Conservation (phyloP, 108 stramenopile genomes). For the Nitzschia putrida region DNA sequence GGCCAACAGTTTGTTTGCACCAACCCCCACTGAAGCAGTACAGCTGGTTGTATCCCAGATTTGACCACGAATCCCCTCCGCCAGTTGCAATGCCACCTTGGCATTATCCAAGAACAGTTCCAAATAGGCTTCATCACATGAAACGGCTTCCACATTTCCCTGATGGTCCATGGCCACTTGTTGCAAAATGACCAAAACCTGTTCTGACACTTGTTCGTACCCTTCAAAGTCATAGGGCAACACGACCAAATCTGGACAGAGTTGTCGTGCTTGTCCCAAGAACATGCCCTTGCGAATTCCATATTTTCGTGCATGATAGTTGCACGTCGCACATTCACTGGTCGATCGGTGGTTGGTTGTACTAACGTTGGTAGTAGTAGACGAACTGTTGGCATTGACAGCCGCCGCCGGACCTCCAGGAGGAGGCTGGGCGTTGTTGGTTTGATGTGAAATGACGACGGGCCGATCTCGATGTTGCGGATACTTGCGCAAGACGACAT, state of each 20-base stretch:
- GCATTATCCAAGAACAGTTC: constrained; percentile 52
- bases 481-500: constrained; percentile 80
- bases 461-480: constrained; percentile 81
- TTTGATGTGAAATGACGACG: constrained; percentile 87
- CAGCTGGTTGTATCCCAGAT: constrained; percentile 82
- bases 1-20: constrained; percentile 83
- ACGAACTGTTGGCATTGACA: constrained; percentile 1
- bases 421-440: no score
- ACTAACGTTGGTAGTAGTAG: constrained; percentile 44
- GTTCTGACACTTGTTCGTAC: constrained; percentile 78
- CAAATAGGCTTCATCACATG: constrained; percentile 91
- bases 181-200: constrained; percentile 76
- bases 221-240: constrained; percentile 90
- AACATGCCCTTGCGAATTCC: constrained; percentile 94
- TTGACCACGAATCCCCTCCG: constrained; percentile 57
- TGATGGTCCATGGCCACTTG: constrained; percentile 54
- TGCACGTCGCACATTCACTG: constrained; percentile 92
- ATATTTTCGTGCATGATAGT: constrained; percentile 87
- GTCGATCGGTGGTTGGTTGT: constrained; percentile 31
- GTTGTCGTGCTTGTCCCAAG: constrained; percentile 79
- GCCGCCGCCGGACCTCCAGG: not conserved
- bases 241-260: constrained; percentile 87
- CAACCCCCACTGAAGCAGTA: constrained; percentile 88
- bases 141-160: constrained; percentile 83
- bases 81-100: constrained; percentile 34